Conservation (phyloP, 768 basidiomycete genomes). For the Mycena pura region DNA sequence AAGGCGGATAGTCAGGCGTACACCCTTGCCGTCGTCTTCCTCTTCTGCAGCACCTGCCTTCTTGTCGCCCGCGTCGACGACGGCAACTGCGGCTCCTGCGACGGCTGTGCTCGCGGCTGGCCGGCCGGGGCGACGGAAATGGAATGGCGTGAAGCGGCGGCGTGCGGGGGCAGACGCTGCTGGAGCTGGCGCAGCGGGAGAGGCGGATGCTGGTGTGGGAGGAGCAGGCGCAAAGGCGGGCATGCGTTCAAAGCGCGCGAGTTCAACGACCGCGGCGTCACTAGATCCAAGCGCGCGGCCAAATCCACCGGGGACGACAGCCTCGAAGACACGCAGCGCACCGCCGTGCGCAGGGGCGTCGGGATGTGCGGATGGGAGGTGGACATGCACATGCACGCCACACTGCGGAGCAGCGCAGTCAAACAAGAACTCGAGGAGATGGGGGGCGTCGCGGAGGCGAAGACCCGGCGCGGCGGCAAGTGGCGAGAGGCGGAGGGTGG, state of each 20-base stretch:
- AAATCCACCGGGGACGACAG: conserved; percentile 83
- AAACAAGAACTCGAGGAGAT: conserved; percentile 89
- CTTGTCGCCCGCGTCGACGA: conserved; percentile 70
- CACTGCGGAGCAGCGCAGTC: conserved; percentile 91
- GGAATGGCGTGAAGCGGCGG: conserved; percentile 71
- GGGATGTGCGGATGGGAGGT: conserved; percentile 70
- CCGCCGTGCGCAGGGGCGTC: conserved; percentile 50
- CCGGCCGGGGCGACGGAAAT: conserved; percentile 72
- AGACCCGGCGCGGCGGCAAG: conserved; percentile 57
- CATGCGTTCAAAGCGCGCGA: conserved; percentile 72
- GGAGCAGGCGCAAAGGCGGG: conserved; percentile 32
- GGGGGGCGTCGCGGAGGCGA: conserved; percentile 48
- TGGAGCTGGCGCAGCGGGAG: conserved; percentile 17
- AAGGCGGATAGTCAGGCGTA: conserved; percentile 79
- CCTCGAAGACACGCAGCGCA: conserved; percentile 62
- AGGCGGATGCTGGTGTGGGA: conserved; percentile 15
- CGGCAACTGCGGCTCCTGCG: conserved; percentile 74
- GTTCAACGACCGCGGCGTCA: conserved; percentile 80
- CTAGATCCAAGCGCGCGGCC: conserved; percentile 75
- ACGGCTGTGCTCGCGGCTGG: background rate
- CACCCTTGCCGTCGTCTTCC: conserved; percentile 66
- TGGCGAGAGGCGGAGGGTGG: conserved; percentile 80
- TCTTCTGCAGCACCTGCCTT: conserved; percentile 51
- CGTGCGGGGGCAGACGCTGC: conserved; percentile 35
- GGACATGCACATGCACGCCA: conserved; percentile 77